Percentiles rank a stretch among this genome's conserved stretches.
phyloP scores from a whole-genome alignment of 148 eudicot species.

The Amaranthus hypochondriacus region DNA sequence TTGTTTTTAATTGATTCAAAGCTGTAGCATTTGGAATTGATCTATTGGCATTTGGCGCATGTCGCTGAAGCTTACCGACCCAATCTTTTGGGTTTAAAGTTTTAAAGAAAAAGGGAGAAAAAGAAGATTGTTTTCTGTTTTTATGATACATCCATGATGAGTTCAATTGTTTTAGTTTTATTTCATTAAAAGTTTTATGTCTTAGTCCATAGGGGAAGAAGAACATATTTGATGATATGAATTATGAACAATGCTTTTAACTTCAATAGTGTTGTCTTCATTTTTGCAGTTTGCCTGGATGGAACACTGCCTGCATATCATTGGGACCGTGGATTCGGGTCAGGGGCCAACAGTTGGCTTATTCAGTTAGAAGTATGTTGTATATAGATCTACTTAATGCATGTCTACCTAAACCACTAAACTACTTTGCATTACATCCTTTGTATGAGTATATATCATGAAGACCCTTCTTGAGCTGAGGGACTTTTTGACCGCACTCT shows the following conservation, averaged over 20 bases:
- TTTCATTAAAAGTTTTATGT: background rate
- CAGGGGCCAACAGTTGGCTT: constrained; percentile 95
- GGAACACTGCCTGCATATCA: constrained; percentile 96
- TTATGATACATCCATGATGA: too few relatives aligned
- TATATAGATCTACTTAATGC: background rate
- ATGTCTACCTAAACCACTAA: background rate
- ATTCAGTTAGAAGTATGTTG: constrained; percentile 83
- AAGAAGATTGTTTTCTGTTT: too few relatives aligned
- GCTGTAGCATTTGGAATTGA: too few relatives aligned
- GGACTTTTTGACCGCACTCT: background rate
- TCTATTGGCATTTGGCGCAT: too few relatives aligned
- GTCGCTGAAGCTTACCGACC: too few relatives aligned
- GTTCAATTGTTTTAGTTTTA: background rate
- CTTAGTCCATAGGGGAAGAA: too few relatives aligned
- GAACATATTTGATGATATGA: background rate
- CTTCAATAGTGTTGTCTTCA: background rate
- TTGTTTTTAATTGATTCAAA: too few relatives aligned
- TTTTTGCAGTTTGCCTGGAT: constrained; percentile 79
- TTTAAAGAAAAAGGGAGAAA: too few relatives aligned
- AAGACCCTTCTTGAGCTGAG: background rate
- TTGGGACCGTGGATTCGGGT: constrained; percentile 72
- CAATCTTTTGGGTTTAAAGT: too few relatives aligned
- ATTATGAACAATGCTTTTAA: background rate
- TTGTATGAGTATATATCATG: background rate
- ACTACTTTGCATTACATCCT: background rate